Percentiles rank a stretch among this genome's conserved stretches.
phyloP scores from a whole-genome alignment of 2,329 filamentous ascomycete genomes.

The Fusarium newnesense region DNA sequence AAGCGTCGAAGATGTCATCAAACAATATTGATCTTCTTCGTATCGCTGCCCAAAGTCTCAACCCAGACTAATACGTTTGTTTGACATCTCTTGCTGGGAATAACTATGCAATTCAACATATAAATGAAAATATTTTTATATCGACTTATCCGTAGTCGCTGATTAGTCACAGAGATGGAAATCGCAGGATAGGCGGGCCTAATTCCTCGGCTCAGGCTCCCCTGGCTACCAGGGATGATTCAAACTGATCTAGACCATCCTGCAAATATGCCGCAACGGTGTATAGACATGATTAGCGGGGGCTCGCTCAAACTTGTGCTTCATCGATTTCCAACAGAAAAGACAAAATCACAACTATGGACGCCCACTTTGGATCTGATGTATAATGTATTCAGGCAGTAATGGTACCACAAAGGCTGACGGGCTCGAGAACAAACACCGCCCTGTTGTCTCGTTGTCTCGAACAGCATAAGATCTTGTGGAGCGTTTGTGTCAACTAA shows the following conservation, averaged over 20 bases:
- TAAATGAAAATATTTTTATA: background rate
- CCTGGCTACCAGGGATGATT: constrained; percentile 37
- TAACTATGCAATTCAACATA: background rate
- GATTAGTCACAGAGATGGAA: constrained; percentile 21
- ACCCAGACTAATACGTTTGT: background rate
- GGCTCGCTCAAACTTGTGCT: constrained; percentile 22
- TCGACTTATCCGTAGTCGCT: constrained; percentile 4
- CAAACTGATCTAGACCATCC: constrained; percentile 39
- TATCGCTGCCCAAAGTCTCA: background rate
- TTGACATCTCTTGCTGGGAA: background rate
- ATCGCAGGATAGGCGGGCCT: constrained; percentile 42
- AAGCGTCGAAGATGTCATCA: background rate
- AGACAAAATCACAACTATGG: background rate
- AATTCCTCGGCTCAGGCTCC: constrained; percentile 39
- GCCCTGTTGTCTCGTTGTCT: constrained; percentile 35
- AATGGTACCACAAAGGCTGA: constrained; percentile 8
- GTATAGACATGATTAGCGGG: constrained; percentile 36
- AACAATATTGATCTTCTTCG: background rate
- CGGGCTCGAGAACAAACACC: constrained; percentile 21
- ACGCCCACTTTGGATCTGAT: background rate
- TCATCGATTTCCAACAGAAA: constrained; percentile 32
- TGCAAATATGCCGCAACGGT: constrained; percentile 40
- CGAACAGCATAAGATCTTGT: constrained; percentile 28
- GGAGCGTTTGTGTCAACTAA: constrained; percentile 29
- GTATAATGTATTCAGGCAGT: background rate